A percentile compares a stretch with the other conserved stretches of the same genome.
Evolutionary conservation across 768 basidiomycete species (phyloP).

Genomic region (Pleurotus platypus): DNA sequence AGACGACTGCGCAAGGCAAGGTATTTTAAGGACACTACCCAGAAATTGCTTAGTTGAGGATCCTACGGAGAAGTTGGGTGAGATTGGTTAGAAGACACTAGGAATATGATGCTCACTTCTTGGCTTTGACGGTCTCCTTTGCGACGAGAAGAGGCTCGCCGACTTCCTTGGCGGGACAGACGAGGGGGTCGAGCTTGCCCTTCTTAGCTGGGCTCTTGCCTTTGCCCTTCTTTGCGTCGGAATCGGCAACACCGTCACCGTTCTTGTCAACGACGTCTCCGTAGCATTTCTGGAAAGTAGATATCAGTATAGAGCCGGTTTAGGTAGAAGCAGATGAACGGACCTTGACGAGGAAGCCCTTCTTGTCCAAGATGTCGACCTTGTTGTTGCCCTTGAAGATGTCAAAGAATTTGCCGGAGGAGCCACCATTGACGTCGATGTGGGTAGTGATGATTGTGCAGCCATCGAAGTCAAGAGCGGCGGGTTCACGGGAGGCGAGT

Average conservation of each 20-base stretch:
- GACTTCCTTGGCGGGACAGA: conserved; percentile 1
- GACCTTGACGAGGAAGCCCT: conserved; percentile 3
- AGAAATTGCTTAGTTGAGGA: conserved; percentile 4
- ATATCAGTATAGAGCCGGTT: too few species aligned
- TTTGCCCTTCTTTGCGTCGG: neutral
- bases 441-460: neutral
- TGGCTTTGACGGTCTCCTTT: conserved; percentile 3
- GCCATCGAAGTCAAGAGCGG: neutral
- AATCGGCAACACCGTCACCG: neutral
- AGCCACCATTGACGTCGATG: conserved; percentile 5
- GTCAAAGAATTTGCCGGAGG: conserved; percentile 1
- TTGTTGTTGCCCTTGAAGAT: conserved; percentile 6
- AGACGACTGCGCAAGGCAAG: neutral
- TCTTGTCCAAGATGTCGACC: conserved; percentile 1
- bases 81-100: neutral
- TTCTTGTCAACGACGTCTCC: neutral
- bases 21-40: neutral
- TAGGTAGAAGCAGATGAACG: neutral
- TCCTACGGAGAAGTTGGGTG: neutral
- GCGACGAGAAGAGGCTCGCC: conserved; percentile 3
- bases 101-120: neutral
- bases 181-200: neutral
- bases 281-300: neutral
- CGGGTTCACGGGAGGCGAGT: neutral
- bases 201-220: neutral